phyloP scores from a whole-genome alignment of 345 rosid species.

The Eucalyptus grandis region DNA sequence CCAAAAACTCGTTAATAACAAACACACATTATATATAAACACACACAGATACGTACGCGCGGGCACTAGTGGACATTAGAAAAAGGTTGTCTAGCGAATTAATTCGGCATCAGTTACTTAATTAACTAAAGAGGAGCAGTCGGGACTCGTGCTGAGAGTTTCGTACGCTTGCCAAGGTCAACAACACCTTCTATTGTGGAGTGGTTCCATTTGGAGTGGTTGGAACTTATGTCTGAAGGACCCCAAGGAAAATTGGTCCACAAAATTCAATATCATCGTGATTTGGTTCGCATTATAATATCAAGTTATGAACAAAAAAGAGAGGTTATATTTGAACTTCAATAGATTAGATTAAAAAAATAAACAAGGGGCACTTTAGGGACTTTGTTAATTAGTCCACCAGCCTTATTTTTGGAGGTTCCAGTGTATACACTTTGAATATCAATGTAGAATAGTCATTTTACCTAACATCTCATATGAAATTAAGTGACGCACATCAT shows the following conservation, averaged over 20 bases:
- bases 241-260: not conserved
- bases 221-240: not conserved
- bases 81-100: not conserved
- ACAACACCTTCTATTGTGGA: not conserved
- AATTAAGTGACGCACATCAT: not conserved
- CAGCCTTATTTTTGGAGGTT: not conserved
- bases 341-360: not conserved
- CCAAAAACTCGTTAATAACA: not conserved
- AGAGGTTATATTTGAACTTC: not conserved
- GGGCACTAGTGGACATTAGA: not conserved
- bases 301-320: not conserved
- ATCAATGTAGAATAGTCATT: not conserved
- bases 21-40: not conserved
- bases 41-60: too few species aligned
- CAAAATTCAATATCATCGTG: not conserved
- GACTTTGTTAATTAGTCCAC: not conserved
- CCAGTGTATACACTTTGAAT: too few species aligned
- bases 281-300: not conserved
- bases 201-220: not conserved
- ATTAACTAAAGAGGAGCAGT: not conserved
- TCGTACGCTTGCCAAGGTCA: too few species aligned
- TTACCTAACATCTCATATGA: not conserved
- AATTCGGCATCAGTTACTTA: not conserved
- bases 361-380: not conserved
- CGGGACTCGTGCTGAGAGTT: not conserved